phyloP scores from a whole-genome alignment of 2,329 filamentous ascomycete species.

The Samsoniella hepiali region DNA sequence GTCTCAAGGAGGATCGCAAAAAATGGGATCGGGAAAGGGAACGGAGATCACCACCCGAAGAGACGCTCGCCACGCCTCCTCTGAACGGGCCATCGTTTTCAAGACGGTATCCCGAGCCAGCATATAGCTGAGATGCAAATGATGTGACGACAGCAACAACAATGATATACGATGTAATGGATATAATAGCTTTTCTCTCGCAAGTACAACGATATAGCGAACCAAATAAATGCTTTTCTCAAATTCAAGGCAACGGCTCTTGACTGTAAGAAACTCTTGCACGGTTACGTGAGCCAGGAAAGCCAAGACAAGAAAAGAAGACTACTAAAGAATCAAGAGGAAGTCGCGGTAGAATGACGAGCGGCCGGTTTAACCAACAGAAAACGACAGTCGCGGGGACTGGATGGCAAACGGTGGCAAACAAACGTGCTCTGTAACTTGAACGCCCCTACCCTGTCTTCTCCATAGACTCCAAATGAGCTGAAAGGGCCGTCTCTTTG shows the following conservation, averaged over 20 bases:
- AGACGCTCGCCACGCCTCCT: slow-evolving; percentile 28
- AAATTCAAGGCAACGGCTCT: background rate
- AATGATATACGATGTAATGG: slow-evolving; percentile 8
- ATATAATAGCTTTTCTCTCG: background rate
- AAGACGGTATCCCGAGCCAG: slow-evolving; percentile 39
- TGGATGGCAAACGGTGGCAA: no score
- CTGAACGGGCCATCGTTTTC: slow-evolving; percentile 32
- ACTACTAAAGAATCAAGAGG: background rate
- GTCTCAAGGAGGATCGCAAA: slow-evolving; percentile 33
- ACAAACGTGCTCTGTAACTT: no score
- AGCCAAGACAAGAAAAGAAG: background rate
- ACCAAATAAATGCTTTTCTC: background rate
- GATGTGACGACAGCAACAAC: slow-evolving; percentile 11
- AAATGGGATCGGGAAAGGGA: slow-evolving; percentile 30
- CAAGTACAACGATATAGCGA: background rate
- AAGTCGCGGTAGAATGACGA: background rate
- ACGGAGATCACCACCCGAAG: slow-evolving; percentile 34
- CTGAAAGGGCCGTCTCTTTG: background rate
- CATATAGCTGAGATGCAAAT: slow-evolving; percentile 27
- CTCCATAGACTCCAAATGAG: background rate
- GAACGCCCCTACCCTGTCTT: no score
- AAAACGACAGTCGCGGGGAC: background rate
- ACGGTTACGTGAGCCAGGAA: background rate
- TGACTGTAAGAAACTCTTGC: background rate
- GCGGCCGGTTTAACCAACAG: background rate